These are phyloP conservation scores for Lentinula boryana DNA, from an alignment of 768 basidiomycete species.

Conservation along the genomic window DNA sequence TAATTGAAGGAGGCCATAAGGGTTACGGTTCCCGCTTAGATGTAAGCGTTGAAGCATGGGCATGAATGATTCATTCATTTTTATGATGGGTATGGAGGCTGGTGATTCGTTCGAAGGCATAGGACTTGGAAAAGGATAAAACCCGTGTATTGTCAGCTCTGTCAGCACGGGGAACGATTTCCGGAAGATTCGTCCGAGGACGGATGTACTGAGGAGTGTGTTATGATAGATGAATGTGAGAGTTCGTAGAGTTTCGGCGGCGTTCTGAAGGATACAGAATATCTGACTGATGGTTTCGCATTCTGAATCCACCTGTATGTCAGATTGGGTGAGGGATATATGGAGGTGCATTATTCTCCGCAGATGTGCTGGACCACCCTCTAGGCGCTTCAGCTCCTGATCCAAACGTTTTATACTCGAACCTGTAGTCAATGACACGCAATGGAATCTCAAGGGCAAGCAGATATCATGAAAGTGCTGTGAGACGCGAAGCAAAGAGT, in stretches of 20 bases:
- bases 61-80: constrained; percentile 13
- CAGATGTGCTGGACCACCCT: constrained; percentile 25
- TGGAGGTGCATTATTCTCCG: constrained; percentile 39
- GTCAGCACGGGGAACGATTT: constrained; percentile 32
- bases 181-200: constrained; percentile 38
- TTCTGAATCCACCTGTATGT: constrained; percentile 8
- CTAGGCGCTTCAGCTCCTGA: constrained; percentile 9
- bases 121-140: constrained; percentile 42
- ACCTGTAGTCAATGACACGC: constrained; percentile 25
- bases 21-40: constrained; percentile 44
- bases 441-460: constrained; percentile 33
- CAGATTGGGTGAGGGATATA: constrained; percentile 22
- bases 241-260: constrained; percentile 34
- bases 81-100: too few relatives aligned
- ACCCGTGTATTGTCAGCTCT: constrained; percentile 38
- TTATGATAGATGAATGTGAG: constrained; percentile 32
- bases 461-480: constrained; percentile 32
- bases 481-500: constrained; percentile 32
- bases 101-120: not conserved
- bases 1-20: constrained; percentile 37
- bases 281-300: constrained; percentile 13
- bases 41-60: constrained; percentile 36
- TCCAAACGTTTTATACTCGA: constrained; percentile 22
- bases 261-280: constrained; percentile 27
- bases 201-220: constrained; percentile 23